A percentile compares a stretch with the other conserved stretches of the same genome.
phyloP scores from a whole-genome alignment of 441 rosid genomes.

The Gossypium gossypioides region DNA sequence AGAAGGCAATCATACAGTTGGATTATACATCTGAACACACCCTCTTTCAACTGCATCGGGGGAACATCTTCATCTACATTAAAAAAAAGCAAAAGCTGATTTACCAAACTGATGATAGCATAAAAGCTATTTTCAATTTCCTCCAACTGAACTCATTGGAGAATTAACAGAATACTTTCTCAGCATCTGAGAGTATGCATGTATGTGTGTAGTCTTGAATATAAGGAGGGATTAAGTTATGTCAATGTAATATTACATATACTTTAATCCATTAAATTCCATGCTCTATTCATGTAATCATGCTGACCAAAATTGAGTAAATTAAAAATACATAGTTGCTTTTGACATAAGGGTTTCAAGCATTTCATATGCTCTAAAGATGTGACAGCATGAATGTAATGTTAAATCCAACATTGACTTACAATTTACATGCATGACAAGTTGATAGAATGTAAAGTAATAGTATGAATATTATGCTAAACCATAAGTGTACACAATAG shows the following conservation, averaged over 20 bases:
- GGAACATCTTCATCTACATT: constrained; percentile 89
- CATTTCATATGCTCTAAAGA: not conserved
- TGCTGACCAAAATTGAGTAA: not conserved
- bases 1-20: constrained; percentile 95
- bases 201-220: not conserved
- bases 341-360: not conserved
- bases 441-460: not conserved
- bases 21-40: constrained; percentile 85
- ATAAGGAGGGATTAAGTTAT: not conserved
- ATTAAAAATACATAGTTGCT: not conserved
- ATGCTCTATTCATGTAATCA: constrained; percentile 1
- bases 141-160: not conserved
- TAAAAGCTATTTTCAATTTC: not conserved
- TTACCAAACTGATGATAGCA: not conserved
- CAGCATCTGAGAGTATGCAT: not conserved
- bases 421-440: not conserved
- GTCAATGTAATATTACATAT: not conserved
- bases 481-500: not conserved
- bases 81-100: constrained; percentile 8
- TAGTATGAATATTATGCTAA: not conserved
- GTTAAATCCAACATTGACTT: not conserved
- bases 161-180: not conserved
- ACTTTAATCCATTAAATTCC: not conserved
- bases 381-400: not conserved
- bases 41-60: constrained; percentile 93